These are phyloP conservation scores for Colletotrichum caudatum DNA, from an alignment of 2,329 filamentous ascomycete genomes.

Conservation along the genomic window DNA sequence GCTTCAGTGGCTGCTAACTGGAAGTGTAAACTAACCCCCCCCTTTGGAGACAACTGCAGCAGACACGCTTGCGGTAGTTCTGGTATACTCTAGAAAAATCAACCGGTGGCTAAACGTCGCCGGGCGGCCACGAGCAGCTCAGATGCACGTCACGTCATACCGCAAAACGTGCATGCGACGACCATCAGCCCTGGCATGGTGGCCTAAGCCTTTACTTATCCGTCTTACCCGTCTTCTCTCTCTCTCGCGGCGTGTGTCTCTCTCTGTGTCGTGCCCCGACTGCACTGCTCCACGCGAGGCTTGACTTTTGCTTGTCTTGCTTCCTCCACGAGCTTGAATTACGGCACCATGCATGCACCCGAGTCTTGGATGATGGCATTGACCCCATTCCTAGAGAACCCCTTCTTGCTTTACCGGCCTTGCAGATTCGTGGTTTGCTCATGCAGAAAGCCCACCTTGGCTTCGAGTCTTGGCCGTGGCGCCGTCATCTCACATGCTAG, in stretches of 20 bases:
- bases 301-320: constrained; percentile 9
- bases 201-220: constrained; percentile 30
- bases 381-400: background rate
- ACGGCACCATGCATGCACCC: constrained; percentile 36
- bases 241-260: constrained; percentile 14
- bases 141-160: background rate
- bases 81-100: constrained; percentile 7
- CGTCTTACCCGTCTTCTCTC: constrained; percentile 32
- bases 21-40: background rate
- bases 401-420: constrained; percentile 8
- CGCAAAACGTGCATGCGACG: constrained; percentile 27
- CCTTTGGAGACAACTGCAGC: background rate
- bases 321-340: constrained; percentile 32
- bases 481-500: constrained; percentile 30
- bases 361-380: constrained; percentile 40
- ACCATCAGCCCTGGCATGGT: constrained; percentile 30
- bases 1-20: background rate
- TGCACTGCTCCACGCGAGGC: constrained; percentile 21
- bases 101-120: constrained; percentile 3
- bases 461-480: constrained; percentile 12
- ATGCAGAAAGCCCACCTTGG: constrained; percentile 13
- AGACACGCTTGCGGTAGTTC: background rate
- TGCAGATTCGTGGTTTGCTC: background rate
- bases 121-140: background rate
- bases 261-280: background rate